A percentile compares a stretch with the other conserved stretches of the same genome.
Evolutionary conservation across 129 eudicot species (phyloP).

Genomic region (Pulicaria dysenterica): DNA sequence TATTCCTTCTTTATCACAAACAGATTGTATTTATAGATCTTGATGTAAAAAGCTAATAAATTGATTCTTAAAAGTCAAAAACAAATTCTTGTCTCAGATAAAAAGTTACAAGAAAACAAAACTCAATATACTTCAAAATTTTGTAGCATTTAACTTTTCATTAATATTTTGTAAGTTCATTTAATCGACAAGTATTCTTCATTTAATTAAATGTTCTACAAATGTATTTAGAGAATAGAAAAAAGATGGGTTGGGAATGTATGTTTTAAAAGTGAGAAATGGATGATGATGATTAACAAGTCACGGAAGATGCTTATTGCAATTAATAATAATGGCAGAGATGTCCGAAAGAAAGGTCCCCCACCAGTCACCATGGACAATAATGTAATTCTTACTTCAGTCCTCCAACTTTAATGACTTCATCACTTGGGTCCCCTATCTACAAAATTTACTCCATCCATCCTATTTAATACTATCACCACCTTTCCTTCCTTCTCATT

Average conservation of each 20-base stretch:
- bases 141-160: neutral
- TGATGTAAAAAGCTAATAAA: slow-evolving; percentile 28
- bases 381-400: slow-evolving; percentile 37
- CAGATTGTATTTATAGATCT: slow-evolving; percentile 7
- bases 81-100: slow-evolving; percentile 23
- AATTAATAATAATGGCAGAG: slow-evolving; percentile 22
- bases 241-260: neutral
- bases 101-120: slow-evolving; percentile 28
- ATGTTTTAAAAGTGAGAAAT: no score
- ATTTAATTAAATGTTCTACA: neutral
- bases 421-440: slow-evolving; percentile 38
- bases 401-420: slow-evolving; percentile 36
- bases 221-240: neutral
- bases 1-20: slow-evolving; percentile 33
- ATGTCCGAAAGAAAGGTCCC: slow-evolving; percentile 34
- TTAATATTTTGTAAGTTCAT: neutral
- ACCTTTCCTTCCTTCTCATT: slow-evolving; percentile 33
- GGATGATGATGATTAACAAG: slow-evolving; percentile 24
- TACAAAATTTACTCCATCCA: slow-evolving; percentile 26
- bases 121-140: neutral
- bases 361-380: slow-evolving; percentile 33
- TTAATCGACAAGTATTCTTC: no score
- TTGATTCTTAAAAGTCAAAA: slow-evolving; percentile 18
- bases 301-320: slow-evolving; percentile 24
- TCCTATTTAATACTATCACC: slow-evolving; percentile 12